Evolutionary conservation across 1,284 basidiomycete species (phyloP).

Genomic region (Rhodotorula mucilaginosa): DNA sequence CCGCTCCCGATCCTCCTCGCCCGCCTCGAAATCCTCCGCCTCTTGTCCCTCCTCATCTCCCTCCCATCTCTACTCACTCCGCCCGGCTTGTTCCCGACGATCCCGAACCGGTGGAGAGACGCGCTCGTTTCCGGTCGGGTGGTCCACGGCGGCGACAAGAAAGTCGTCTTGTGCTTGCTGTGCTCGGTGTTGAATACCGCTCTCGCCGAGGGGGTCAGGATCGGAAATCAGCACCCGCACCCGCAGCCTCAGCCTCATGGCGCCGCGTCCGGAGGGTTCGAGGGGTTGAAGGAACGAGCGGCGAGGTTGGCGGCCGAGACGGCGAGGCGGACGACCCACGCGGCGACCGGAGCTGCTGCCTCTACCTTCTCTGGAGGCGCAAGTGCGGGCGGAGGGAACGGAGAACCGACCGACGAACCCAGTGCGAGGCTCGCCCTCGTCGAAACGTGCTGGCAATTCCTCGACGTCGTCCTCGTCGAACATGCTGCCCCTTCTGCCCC

Average conservation of each 20-base stretch:
- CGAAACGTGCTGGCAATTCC: constrained; percentile 24
- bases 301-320: constrained; percentile 30
- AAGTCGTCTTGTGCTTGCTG: constrained; percentile 64
- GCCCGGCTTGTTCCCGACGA: constrained; percentile 72
- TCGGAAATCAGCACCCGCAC: background rate
- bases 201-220: constrained; percentile 56
- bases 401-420: background rate
- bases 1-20: constrained; percentile 5
- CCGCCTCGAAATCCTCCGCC: constrained; percentile 45
- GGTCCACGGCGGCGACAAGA: constrained; percentile 28
- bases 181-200: constrained; percentile 88
- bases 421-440: constrained; percentile 1
- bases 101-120: constrained; percentile 71
- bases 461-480: constrained; percentile 26
- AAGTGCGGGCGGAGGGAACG: background rate
- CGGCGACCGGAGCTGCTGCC: background rate
- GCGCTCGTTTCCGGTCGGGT: constrained; percentile 48
- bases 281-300: constrained; percentile 17
- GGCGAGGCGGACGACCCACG: constrained; percentile 14
- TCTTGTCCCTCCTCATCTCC: constrained; percentile 78
- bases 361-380: background rate
- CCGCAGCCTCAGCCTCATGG: no score
- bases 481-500: constrained; percentile 25
- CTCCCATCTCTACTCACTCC: constrained; percentile 65
- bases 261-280: background rate